Conservation (phyloP, 768 basidiomycete species). For the Lentinula edodes region DNA sequence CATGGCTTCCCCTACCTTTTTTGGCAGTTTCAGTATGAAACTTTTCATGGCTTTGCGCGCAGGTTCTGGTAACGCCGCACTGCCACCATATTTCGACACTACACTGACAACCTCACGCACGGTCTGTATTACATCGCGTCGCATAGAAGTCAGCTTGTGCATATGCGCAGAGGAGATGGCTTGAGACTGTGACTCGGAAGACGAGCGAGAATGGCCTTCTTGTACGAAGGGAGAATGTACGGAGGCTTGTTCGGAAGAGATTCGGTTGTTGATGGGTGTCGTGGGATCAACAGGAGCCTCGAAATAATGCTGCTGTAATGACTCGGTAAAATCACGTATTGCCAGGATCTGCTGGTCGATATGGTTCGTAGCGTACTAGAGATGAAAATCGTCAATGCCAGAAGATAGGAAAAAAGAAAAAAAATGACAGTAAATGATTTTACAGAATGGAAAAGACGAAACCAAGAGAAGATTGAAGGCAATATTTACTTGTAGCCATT, state of each 20-base stretch:
- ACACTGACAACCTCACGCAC: slow-evolving; percentile 87
- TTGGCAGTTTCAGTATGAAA: slow-evolving; percentile 77
- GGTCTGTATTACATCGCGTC: slow-evolving; percentile 82
- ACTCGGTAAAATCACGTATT: slow-evolving; percentile 77
- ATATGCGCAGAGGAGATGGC: slow-evolving; percentile 37
- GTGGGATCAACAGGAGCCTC: slow-evolving; percentile 31
- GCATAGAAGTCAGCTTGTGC: slow-evolving; percentile 67
- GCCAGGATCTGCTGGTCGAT: slow-evolving; percentile 85
- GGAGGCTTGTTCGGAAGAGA: slow-evolving; percentile 25
- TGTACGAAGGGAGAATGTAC: neutral
- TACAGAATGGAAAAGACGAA: neutral
- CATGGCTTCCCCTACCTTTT: slow-evolving; percentile 58
- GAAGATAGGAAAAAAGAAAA: neutral
- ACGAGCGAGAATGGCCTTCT: slow-evolving; percentile 4
- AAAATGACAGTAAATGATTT: neutral
- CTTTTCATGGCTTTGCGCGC: slow-evolving; percentile 67
- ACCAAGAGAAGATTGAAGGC: neutral
- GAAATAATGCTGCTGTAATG: slow-evolving; percentile 38
- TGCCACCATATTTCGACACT: slow-evolving; percentile 79
- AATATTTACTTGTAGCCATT: slow-evolving; percentile 75
- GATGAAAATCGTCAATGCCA: neutral
- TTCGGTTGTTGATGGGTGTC: slow-evolving; percentile 16
- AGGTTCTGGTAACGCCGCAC: slow-evolving; percentile 74
- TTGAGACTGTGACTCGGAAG: slow-evolving; percentile 19
- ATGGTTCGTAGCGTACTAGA: slow-evolving; percentile 78